Evolutionary conservation across 2,329 filamentous ascomycete genomes (phyloP), one percentile per base, ranked within the genome.

Genomic region (Bretziella fagacearum): DNA sequence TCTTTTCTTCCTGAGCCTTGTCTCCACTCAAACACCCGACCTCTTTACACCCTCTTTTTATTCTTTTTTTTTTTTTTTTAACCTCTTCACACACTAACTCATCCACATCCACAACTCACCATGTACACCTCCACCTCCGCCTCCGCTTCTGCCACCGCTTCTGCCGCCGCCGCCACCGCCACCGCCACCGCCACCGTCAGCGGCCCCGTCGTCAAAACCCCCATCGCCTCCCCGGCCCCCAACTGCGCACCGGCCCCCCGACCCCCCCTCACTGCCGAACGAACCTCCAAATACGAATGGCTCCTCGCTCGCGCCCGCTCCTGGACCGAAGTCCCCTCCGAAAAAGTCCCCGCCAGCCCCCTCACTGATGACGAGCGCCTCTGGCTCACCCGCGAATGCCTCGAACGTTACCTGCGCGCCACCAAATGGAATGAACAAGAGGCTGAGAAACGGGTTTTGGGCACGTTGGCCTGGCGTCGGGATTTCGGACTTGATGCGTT

Each of bases 381-480:
- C 65, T 98, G 85, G 78, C 72, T 98, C 54, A 94, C 87, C 10
- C 77, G 79, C 54, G 91, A 98, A 61, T 96, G 89, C 59, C 71
- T 98, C 13, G 71, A 95, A 33, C 82, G 91, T 55, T 98, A 94
- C 61, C 77, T 98, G 25, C 81, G 89, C 51, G 91, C 91, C 17
- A 87, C 85, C 30, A 95, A 93, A 63, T 98, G 91, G 86, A 71
- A 79, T 54, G 71, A 81, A 43, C 65, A 75, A 36, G 77, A 89
- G 41, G 77, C 91, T 6, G 72, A 80, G 54, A 81, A 80, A 59
- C 81, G 91, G n/a, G 63, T 96, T 33, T 77, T 80, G 54, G 74
- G 74, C 37, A 95, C 89, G 0, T 65, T 96, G 49, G 72, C 75
- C 51, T 98, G 91, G 91, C 77, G 91, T 40, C 74, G 89, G 48